Conservation (phyloP, 1,284 basidiomycete genomes). For the Leccinum fuscescens region DNA sequence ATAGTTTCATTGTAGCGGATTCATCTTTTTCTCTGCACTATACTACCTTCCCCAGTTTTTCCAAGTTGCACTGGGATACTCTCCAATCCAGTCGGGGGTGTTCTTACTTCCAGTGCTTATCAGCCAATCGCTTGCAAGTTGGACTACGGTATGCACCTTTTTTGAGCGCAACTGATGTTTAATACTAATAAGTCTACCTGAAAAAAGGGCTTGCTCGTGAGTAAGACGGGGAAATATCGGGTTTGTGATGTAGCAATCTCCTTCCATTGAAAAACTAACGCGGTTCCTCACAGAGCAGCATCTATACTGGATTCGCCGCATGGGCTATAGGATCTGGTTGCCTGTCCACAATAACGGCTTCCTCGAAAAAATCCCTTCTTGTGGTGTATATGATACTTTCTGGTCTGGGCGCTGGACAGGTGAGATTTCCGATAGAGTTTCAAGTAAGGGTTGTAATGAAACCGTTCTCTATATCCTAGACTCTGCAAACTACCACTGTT, state of each 20-base stretch:
- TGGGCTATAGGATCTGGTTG: slow-evolving; percentile 72
- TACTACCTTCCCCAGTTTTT: slow-evolving; percentile 76
- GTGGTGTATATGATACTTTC: slow-evolving; percentile 68
- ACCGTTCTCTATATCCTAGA: slow-evolving; percentile 35
- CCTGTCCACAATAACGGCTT: slow-evolving; percentile 56
- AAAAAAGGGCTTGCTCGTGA: slow-evolving; percentile 58
- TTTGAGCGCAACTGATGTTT: neutral
- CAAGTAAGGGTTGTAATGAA: neutral
- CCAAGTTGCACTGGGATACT: slow-evolving; percentile 63
- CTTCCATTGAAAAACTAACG: neutral
- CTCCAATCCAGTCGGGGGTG: slow-evolving; percentile 31
- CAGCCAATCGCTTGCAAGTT: slow-evolving; percentile 58
- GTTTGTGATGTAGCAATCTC: slow-evolving; percentile 32
- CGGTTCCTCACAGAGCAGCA: slow-evolving; percentile 43
- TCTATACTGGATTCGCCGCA: slow-evolving; percentile 64
- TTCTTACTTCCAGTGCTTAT: slow-evolving; percentile 40
- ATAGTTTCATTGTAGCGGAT: slow-evolving; percentile 38
- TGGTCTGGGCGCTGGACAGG: slow-evolving; percentile 67
- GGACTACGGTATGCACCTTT: slow-evolving; percentile 44
- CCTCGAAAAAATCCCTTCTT: slow-evolving; percentile 50
- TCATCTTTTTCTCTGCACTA: slow-evolving; percentile 58
- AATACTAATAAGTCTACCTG: slow-evolving; percentile 9
- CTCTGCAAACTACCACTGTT: slow-evolving; percentile 61
- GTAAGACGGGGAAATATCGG: slow-evolving; percentile 63
- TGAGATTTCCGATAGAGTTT: slow-evolving; percentile 21